These are phyloP conservation scores for Rostrohypoxylon terebratum DNA, from an alignment of 495 filamentous ascomycete species.

Conservation along the genomic window DNA sequence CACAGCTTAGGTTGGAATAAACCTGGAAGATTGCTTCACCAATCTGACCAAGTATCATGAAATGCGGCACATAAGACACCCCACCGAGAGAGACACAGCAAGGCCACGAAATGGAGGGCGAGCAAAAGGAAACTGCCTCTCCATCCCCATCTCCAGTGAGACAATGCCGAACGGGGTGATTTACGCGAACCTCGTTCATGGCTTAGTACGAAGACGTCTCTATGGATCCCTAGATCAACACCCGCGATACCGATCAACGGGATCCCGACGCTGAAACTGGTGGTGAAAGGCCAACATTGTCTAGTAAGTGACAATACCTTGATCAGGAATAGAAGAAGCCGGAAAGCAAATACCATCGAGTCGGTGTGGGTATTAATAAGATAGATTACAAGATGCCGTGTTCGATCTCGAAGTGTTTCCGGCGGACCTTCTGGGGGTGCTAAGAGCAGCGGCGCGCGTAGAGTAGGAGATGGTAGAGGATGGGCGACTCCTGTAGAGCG, in stretches of 20 bases:
- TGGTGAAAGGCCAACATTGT: conserved; percentile 60
- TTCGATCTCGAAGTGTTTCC: conserved; percentile 52
- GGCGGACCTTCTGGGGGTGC: conserved; percentile 64
- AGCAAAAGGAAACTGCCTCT: conserved; percentile 53
- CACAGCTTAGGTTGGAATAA: not conserved
- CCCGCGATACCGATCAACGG: conserved; percentile 54
- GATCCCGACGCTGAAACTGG: conserved; percentile 49
- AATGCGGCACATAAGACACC: conserved; percentile 54
- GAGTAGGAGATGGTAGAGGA: conserved; percentile 50
- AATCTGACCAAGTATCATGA: conserved; percentile 52
- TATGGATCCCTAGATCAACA: conserved; percentile 52
- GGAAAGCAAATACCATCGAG: conserved; percentile 45
- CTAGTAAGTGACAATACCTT: conserved; percentile 58
- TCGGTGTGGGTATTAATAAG: conserved; percentile 35
- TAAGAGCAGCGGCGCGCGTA: conserved; percentile 65
- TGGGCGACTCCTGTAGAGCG: conserved; percentile 36
- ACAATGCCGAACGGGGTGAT: conserved; percentile 20
- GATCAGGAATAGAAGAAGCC: conserved; percentile 51
- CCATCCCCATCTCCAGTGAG: conserved; percentile 51
- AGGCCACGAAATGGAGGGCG: conserved; percentile 52
- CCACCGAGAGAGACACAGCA: conserved; percentile 53
- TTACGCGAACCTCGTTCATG: conserved; percentile 28
- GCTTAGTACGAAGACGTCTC: conserved; percentile 13
- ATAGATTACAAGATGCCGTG: conserved; percentile 45
- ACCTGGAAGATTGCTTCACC: conserved; percentile 34